phyloP scores from a whole-genome alignment of 768 basidiomycete species.

The Kwoniella dejecticola region DNA sequence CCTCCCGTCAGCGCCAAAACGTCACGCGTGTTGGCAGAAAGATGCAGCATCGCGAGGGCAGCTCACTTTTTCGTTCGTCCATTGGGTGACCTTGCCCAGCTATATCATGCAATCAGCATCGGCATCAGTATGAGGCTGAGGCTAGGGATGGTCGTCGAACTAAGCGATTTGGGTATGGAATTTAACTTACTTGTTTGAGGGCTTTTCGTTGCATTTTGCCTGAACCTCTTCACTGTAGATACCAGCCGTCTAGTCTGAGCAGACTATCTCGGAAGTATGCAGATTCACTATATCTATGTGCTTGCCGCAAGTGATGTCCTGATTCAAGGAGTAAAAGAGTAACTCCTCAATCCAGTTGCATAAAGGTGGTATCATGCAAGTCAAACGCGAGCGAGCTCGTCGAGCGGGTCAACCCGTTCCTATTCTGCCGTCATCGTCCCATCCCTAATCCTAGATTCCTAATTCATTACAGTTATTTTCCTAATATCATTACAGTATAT shows the following conservation, averaged over 20 bases:
- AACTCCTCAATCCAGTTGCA: too few species aligned
- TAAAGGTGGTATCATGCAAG: background rate
- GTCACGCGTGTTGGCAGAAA: too few species aligned
- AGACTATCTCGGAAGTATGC: too few species aligned
- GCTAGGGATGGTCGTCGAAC: too few species aligned
- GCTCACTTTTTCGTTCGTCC: conserved; percentile 49
- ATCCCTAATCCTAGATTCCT: background rate
- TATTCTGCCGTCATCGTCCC: too few species aligned
- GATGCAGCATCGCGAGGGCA: background rate
- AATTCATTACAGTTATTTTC: background rate
- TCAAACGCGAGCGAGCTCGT: too few species aligned
- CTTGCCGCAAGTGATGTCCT: too few species aligned
- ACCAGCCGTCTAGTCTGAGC: background rate
- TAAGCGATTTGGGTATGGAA: too few species aligned
- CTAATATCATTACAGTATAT: background rate
- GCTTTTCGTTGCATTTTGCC: conserved; percentile 45
- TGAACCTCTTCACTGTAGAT: background rate
- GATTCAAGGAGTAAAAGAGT: too few species aligned
- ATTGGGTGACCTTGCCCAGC: conserved; percentile 52
- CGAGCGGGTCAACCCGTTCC: too few species aligned
- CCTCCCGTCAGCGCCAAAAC: background rate
- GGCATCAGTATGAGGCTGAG: background rate
- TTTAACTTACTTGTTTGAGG: conserved; percentile 40
- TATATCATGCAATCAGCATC: conserved; percentile 1
- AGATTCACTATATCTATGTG: too few species aligned